Conservation (phyloP, 1,284 basidiomycete species). For the Xanthoconium separans region DNA sequence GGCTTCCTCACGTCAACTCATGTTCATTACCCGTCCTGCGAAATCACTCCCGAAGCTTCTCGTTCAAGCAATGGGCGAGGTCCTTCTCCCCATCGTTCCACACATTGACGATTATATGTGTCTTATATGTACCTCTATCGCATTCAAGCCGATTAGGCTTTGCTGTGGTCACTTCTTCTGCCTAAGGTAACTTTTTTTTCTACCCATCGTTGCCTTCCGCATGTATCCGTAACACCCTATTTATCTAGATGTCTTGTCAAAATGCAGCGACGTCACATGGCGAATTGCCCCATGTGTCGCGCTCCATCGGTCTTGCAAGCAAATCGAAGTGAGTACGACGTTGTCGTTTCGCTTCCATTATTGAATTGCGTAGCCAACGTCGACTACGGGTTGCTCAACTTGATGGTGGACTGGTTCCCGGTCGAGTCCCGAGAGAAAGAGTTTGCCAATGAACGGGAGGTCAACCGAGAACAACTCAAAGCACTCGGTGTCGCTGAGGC, state of each 20-base stretch:
- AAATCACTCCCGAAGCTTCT: conserved; percentile 75
- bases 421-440: conserved; percentile 79
- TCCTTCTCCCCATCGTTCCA: conserved; percentile 81
- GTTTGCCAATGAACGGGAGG: conserved; percentile 76
- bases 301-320: conserved; percentile 74
- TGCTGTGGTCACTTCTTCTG: conserved; percentile 91
- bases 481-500: conserved; percentile 54
- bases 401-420: conserved; percentile 94
- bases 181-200: conserved; percentile 48
- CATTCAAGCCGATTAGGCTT: conserved; percentile 88
- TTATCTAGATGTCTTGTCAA: conserved; percentile 78
- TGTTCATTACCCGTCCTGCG: conserved; percentile 27
- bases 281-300: conserved; percentile 86
- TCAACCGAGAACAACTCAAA: conserved; percentile 66
- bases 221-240: background rate
- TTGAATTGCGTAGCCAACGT: conserved; percentile 60
- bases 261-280: conserved; percentile 84
- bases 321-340: conserved; percentile 50
- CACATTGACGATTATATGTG: conserved; percentile 79
- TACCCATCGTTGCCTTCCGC: rapidly evolving
- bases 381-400: conserved; percentile 78
- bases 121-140: conserved; percentile 78
- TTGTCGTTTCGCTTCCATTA: background rate
- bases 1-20: conserved; percentile 16
- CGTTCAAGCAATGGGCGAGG: conserved; percentile 84